Conservation (phyloP, 306 rosid species). For the Sophora flavescens region DNA sequence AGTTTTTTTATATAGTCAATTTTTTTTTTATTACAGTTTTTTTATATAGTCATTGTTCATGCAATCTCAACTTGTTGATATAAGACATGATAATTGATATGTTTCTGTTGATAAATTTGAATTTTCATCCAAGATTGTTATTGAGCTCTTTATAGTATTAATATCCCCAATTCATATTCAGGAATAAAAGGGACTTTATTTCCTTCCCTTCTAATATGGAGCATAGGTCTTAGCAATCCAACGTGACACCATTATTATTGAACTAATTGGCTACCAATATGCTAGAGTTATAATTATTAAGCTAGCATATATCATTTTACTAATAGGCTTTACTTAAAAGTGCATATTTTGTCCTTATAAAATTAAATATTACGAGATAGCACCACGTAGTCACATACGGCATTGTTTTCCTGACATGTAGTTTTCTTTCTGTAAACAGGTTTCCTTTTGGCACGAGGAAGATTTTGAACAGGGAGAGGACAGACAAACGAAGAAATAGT, state of each 20-base stretch:
- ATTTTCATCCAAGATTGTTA: constrained; percentile 28
- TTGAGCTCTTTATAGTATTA: too few species aligned
- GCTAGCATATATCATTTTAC: constrained; percentile 9
- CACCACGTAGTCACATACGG: background rate
- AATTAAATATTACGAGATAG: constrained; percentile 14
- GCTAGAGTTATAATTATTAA: constrained; percentile 16
- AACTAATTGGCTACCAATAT: constrained; percentile 29
- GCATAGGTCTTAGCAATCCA: constrained; percentile 25
- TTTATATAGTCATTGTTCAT: constrained; percentile 8
- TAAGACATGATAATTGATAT: constrained; percentile 27
- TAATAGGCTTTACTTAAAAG: constrained; percentile 20
- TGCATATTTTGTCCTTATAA: background rate
- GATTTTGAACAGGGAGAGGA: constrained; percentile 31
- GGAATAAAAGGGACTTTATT: background rate
- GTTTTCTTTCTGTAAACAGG: constrained; percentile 26
- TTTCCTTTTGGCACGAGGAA: constrained; percentile 38
- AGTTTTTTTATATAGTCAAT: too few species aligned
- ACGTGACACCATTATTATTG: constrained; percentile 5
- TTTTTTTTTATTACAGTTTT: too few species aligned
- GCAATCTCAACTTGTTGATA: background rate
- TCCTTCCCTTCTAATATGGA: constrained; percentile 4
- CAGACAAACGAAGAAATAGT: constrained; percentile 17
- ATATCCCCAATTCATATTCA: background rate
- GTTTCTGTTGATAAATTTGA: constrained; percentile 37
- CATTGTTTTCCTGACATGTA: constrained; percentile 33